phyloP scores from a whole-genome alignment of 2,329 filamentous ascomycete species.

The Trichophyton equinum region DNA sequence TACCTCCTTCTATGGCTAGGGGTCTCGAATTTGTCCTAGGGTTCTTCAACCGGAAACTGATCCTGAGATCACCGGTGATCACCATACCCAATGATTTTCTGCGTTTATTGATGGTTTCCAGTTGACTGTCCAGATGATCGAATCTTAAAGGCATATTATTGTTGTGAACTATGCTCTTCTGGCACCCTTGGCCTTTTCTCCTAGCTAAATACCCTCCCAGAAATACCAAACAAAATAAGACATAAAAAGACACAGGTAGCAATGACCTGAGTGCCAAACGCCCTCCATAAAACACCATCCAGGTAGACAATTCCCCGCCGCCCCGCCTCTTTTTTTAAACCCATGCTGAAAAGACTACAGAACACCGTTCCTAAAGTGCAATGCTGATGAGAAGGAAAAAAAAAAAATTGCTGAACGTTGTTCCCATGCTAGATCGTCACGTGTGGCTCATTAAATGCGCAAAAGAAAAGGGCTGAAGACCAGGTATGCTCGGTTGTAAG shows the following conservation, averaged over 20 bases:
- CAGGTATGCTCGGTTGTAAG: neutral
- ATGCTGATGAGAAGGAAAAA: neutral
- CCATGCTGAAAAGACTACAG: slow-evolving; percentile 1
- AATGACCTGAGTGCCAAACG: neutral
- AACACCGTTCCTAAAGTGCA: neutral
- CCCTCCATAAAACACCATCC: neutral
- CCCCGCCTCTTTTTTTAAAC: neutral
- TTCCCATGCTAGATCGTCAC: neutral
- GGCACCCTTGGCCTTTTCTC: too few relatives aligned
- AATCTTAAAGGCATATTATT: too few relatives aligned
- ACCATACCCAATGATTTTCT: too few relatives aligned
- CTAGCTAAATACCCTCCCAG: too few relatives aligned
- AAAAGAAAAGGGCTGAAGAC: neutral
- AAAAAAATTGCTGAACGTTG: neutral
- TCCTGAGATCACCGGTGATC: too few relatives aligned
- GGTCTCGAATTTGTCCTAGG: too few relatives aligned
- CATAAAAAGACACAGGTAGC: neutral
- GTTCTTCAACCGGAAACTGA: too few relatives aligned
- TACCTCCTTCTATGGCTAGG: too few relatives aligned
- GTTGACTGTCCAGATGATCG: too few relatives aligned
- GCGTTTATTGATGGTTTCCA: too few relatives aligned
- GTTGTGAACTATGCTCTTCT: too few relatives aligned
- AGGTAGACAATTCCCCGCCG: neutral
- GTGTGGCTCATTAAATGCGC: slow-evolving; percentile 1
- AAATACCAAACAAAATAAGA: neutral